A percentile compares a stretch with the other conserved stretches of the same genome.
Conservation (phyloP, 805 yeast genomes). For the Starmerella apicola region DNA sequence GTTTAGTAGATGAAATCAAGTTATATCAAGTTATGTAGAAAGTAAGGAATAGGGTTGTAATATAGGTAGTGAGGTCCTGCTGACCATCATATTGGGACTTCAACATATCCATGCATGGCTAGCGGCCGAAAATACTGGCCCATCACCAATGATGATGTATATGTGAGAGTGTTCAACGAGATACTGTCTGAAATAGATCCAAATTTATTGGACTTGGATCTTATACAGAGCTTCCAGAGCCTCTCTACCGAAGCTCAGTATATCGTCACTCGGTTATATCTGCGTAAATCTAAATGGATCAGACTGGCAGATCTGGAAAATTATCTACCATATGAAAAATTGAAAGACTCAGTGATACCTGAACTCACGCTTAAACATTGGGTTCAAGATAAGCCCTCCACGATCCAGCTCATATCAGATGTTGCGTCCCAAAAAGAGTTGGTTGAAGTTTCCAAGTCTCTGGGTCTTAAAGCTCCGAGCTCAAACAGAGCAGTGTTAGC, state of each 20-base stretch:
- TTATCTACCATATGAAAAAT: constrained; percentile 19
- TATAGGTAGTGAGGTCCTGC: too few species aligned
- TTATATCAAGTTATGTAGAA: too few species aligned
- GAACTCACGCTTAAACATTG: constrained; percentile 13
- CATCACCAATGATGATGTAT: constrained; percentile 19
- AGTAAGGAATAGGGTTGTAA: too few species aligned
- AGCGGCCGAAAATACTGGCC: constrained; percentile 15
- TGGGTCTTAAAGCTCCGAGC: constrained; percentile 9
- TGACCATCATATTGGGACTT: not conserved
- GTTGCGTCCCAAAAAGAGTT: constrained; percentile 20
- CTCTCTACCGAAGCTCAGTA: constrained; percentile 14
- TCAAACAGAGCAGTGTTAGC: constrained; percentile 11
- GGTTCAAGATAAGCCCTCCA: constrained; percentile 10
- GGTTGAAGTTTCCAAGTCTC: constrained; percentile 9
- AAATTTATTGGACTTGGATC: constrained; percentile 6
- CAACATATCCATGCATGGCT: not conserved
- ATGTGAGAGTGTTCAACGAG: constrained; percentile 19
- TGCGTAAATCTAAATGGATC: constrained; percentile 19
- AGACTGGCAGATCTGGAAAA: constrained; percentile 17
- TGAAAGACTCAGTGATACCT: constrained; percentile 6
- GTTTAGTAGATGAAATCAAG: too few species aligned
- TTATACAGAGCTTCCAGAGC: constrained; percentile 1
- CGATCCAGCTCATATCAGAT: constrained; percentile 11
- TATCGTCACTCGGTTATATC: constrained; percentile 19
- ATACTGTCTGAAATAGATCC: constrained; percentile 19